phyloP scores from a whole-genome alignment of 1,284 basidiomycete genomes.

The Puccinia horiana region DNA sequence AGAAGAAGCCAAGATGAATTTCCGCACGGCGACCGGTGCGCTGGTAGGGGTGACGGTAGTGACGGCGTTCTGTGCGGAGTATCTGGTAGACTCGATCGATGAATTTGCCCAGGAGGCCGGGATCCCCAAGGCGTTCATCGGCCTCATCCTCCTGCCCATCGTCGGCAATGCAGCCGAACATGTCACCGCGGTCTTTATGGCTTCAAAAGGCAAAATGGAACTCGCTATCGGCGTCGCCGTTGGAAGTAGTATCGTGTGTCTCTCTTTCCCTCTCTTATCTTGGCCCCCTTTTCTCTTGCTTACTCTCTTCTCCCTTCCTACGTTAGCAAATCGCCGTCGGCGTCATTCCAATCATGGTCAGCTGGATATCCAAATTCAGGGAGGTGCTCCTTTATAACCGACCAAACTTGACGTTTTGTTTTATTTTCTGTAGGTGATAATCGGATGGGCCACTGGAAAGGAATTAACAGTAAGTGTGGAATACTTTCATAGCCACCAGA shows the following conservation, averaged over 20 bases:
- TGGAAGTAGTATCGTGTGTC: slow-evolving; percentile 73
- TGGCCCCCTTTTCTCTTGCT: slow-evolving; percentile 51
- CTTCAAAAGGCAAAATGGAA: slow-evolving; percentile 81
- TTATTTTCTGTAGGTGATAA: slow-evolving; percentile 58
- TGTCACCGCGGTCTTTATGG: slow-evolving; percentile 86
- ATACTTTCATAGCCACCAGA: no score
- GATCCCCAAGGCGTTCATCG: slow-evolving; percentile 80
- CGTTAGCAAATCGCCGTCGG: slow-evolving; percentile 80
- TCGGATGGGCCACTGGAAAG: slow-evolving; percentile 67
- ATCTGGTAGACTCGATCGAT: slow-evolving; percentile 83
- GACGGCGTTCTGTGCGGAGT: slow-evolving; percentile 84
- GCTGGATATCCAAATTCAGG: slow-evolving; percentile 74
- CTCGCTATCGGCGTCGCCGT: slow-evolving; percentile 84
- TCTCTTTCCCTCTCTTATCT: slow-evolving; percentile 65
- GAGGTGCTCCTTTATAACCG: slow-evolving; percentile 49
- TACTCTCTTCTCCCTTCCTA: slow-evolving; percentile 47
- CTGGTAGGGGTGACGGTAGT: slow-evolving; percentile 69
- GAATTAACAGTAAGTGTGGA: slow-evolving; percentile 74
- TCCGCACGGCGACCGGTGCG: slow-evolving; percentile 67
- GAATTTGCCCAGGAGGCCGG: slow-evolving; percentile 76
- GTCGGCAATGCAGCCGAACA: slow-evolving; percentile 86
- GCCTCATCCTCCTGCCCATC: slow-evolving; percentile 77
- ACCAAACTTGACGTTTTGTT: slow-evolving; percentile 64
- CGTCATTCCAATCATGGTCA: slow-evolving; percentile 78
- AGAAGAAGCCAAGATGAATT: slow-evolving; percentile 70